Base-by-base conservation (phyloP, 805 yeast species). In the Hermanozyma aechmeae region DNA sequence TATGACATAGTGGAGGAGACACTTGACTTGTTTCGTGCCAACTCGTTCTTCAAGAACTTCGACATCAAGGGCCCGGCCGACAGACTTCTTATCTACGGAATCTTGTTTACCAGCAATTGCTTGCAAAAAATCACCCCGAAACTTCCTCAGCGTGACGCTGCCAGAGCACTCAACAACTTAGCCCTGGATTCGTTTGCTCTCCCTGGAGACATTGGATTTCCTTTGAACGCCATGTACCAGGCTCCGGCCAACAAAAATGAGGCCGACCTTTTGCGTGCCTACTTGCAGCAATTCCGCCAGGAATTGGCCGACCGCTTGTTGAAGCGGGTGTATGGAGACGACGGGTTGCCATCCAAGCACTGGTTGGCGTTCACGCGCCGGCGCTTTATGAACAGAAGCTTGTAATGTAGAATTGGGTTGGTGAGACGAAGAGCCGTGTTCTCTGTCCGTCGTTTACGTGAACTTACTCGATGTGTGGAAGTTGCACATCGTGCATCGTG, bases 311-410 rank as follows among this genome's bases (percentile, higher is more conserved):
- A 73, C 41, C 71, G 98, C 39, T 70, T 92, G 50, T 65, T 89
- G 41, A 73, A 68, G 42, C 70, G 86, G 48, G 63, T 92, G 25
- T 85, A 82, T 51, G 66, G 58, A 19, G 81, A 73, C 11, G 74
- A 71, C 29, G 62, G 60, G 28, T 48, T 60, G 7, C 97, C 98
- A 22, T 80, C 89, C 45, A 92, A 89, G 56, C 78, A 72, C 61
- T 92, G 99, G 99, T 61, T 92, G 47, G 95, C 96, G 2, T 92
- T 92, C 56, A 82, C 95, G 23, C 78, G 92, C 61, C 80, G 94
- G 60, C 76, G 84, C 53, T 92, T 92, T 54, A 92, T 92, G 98
- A 92, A 92, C 62, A 84, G 87, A 57, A 73, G 81, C 43, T 67
- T 84, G 45, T 79, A 50, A 26, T n/a, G n/a, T n/a, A n/a, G n/a